A percentile compares a stretch with the other conserved stretches of the same genome.
phyloP scores from a whole-genome alignment of 139 green algal genomes.

The Tetraselmis striata region DNA sequence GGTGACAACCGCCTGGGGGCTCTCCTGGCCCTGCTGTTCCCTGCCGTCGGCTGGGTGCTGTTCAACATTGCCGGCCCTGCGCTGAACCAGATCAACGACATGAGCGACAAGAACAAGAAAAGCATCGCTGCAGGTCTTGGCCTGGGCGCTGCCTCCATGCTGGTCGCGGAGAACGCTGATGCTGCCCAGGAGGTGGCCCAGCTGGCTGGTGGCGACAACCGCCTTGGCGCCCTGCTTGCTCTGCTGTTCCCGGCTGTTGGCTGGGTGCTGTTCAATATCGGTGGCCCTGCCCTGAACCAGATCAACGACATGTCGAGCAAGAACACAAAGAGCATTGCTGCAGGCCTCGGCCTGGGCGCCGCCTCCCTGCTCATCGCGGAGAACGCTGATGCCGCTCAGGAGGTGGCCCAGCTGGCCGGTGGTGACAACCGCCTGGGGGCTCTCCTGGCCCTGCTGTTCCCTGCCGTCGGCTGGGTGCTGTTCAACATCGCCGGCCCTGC shows the following conservation, averaged over 20 bases:
- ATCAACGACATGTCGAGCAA: conserved; percentile 20
- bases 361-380: conserved; percentile 32
- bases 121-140: conserved; percentile 24
- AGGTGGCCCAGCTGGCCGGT: conserved; percentile 62
- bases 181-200: conserved; percentile 35
- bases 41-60: conserved; percentile 22
- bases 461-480: conserved; percentile 45
- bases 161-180: conserved; percentile 37
- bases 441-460: conserved; percentile 52
- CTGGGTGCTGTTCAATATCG: conserved; percentile 30
- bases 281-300: conserved; percentile 17
- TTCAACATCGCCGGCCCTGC: conserved; percentile 33
- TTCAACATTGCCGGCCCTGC: conserved; percentile 23
- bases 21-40: conserved; percentile 16
- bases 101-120: conserved; percentile 18
- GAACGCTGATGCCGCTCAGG: conserved; percentile 52
- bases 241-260: conserved; percentile 20
- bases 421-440: conserved; percentile 14
- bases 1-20: conserved; percentile 24
- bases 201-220: conserved; percentile 26
- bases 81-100: conserved; percentile 21
- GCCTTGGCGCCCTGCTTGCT: conserved; percentile 13
- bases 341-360: conserved; percentile 33
- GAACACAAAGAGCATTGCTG: conserved; percentile 12
- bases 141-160: conserved; percentile 35